Percentiles rank a stretch among this genome's conserved stretches.
These are phyloP conservation scores for Aspergillus sojae DNA, from an alignment of 2,329 filamentous ascomycete species.

Conservation along the genomic window DNA sequence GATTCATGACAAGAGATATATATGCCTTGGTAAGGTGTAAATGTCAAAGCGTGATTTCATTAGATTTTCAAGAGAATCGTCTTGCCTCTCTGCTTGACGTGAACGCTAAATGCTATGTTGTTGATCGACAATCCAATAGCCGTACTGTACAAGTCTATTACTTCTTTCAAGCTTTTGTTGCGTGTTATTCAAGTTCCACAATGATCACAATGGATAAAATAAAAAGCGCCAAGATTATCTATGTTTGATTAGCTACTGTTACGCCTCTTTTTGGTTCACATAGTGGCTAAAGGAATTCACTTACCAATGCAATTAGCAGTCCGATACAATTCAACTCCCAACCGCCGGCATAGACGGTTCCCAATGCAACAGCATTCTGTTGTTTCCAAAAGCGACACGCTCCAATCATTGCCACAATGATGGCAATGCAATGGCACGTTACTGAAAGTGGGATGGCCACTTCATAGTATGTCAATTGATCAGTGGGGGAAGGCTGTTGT, in stretches of 20 bases:
- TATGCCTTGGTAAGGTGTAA: not conserved
- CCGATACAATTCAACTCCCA: conserved; percentile 60
- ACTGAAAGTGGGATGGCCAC: conserved; percentile 62
- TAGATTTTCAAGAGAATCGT: not conserved
- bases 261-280: not conserved
- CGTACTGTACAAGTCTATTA: not conserved
- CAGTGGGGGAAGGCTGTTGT: conserved; percentile 23
- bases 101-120: not conserved
- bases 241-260: not conserved
- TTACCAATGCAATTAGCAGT: conserved; percentile 51
- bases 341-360: conserved; percentile 60
- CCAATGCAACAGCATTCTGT: conserved; percentile 61
- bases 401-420: conserved; percentile 57
- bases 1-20: not conserved
- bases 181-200: conserved; percentile 11
- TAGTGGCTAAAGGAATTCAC: conserved; percentile 21
- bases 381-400: conserved; percentile 62
- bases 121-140: not conserved
- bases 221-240: conserved; percentile 22
- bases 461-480: conserved; percentile 59
- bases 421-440: conserved; percentile 54
- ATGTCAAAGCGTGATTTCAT: not conserved
- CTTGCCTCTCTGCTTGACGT: too few species aligned
- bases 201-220: conserved; percentile 18
- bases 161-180: not conserved